phyloP scores from a whole-genome alignment of 2,329 filamentous ascomycete species.

The Botrytis paeoniae region DNA sequence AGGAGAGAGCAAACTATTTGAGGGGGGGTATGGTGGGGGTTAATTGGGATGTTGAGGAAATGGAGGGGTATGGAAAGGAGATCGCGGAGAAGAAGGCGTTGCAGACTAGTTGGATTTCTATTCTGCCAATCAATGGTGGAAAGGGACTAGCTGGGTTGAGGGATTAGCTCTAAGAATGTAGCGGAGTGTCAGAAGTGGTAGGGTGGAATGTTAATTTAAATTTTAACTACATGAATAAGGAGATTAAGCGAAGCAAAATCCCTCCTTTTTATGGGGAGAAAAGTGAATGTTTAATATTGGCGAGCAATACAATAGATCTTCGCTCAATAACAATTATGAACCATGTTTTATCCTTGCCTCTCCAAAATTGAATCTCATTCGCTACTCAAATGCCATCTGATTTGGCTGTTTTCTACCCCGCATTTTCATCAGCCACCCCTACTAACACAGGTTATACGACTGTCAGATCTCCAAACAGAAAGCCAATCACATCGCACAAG shows the following conservation, averaged over 20 bases:
- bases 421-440: not conserved
- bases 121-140: not conserved
- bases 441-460: not conserved
- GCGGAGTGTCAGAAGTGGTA: not conserved
- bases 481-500: not conserved
- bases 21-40: constrained; percentile 31
- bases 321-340: not conserved
- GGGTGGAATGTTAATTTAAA: not conserved
- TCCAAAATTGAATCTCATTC: not conserved
- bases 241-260: not conserved
- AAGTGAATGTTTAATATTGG: not conserved
- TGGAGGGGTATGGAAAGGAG: constrained; percentile 34
- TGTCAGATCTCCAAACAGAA: not conserved
- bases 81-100: constrained; percentile 34
- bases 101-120: constrained; percentile 20
- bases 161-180: not conserved
- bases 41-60: constrained; percentile 41
- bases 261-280: not conserved
- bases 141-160: not conserved
- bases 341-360: not conserved
- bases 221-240: not conserved
- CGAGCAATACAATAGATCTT: not conserved
- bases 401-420: not conserved
- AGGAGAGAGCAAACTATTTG: constrained; percentile 38
- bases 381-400: not conserved